Conservation (phyloP, 2,329 filamentous ascomycete species). For the Hymenoscyphus fructigenus region DNA sequence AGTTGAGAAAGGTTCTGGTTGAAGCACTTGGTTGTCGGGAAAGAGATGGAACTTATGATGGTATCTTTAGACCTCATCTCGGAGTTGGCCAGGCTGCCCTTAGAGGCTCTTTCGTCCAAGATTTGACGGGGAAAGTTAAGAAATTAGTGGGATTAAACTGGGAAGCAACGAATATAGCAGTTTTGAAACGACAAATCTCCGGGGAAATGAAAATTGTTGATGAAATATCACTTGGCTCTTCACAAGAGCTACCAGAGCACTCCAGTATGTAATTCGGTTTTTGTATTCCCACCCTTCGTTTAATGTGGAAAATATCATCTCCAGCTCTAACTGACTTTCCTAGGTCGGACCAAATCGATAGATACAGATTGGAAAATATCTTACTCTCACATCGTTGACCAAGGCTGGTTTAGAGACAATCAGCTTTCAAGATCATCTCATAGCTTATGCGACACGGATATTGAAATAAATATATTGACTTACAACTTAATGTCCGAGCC, state of each 20-base stretch:
- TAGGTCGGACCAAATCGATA: too few relatives aligned
- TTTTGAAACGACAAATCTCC: conserved; percentile 51
- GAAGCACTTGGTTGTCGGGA: conserved; percentile 17
- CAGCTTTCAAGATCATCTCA: too few relatives aligned
- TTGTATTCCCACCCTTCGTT: too few relatives aligned
- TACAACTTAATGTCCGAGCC: conserved; percentile 46
- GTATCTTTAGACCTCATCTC: conserved; percentile 45
- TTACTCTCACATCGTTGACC: too few relatives aligned
- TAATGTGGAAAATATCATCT: too few relatives aligned
- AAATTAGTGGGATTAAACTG: conserved; percentile 51
- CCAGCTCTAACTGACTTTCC: too few relatives aligned
- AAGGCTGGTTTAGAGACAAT: too few relatives aligned
- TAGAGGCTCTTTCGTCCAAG: conserved; percentile 44
- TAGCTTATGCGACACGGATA: too few relatives aligned
- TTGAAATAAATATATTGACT: conserved; percentile 25
- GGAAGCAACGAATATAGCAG: conserved; percentile 47
- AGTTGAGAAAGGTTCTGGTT: conserved; percentile 15
- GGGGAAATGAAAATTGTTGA: conserved; percentile 49
- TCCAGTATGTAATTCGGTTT: too few relatives aligned
- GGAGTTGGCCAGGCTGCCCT: conserved; percentile 60
- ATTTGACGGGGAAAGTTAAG: conserved; percentile 51
- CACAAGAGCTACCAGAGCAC: background rate
- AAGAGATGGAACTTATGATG: conserved; percentile 23
- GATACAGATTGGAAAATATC: too few relatives aligned
- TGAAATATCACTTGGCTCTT: conserved; percentile 10